Evolutionary conservation across 2,329 filamentous ascomycete genomes (phyloP).

Genomic region (Thielaviopsis ethacetica): DNA sequence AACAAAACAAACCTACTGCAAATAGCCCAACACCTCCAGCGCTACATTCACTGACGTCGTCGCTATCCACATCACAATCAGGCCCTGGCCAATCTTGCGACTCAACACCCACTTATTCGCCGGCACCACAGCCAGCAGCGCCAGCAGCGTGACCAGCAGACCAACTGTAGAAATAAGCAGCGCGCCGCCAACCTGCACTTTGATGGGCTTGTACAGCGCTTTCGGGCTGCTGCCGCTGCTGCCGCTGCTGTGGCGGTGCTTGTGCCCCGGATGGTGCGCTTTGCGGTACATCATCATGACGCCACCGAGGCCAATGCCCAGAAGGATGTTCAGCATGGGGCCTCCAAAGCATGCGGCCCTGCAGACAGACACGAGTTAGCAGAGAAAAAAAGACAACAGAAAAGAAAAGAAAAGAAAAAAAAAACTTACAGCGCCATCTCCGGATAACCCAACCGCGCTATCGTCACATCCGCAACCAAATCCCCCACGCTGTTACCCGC

Average conservation of each 20-base stretch:
- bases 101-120: constrained; percentile 76
- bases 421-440: constrained; percentile 68
- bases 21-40: constrained; percentile 49
- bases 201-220: constrained; percentile 61
- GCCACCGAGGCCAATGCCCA: constrained; percentile 85
- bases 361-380: constrained; percentile 1
- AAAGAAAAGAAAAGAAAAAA: neutral
- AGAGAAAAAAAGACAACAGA: neutral
- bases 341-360: constrained; percentile 91
- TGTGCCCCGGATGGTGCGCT: constrained; percentile 32
- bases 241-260: constrained; percentile 27
- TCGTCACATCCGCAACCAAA: constrained; percentile 84
- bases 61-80: constrained; percentile 66
- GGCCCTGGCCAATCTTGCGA: constrained; percentile 59
- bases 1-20: constrained; percentile 12
- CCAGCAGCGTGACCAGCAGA: constrained; percentile 61
- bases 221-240: constrained; percentile 45
- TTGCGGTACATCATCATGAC: constrained; percentile 68
- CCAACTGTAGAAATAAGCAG: constrained; percentile 75
- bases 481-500: constrained; percentile 93
- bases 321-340: constrained; percentile 90
- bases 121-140: constrained; percentile 66
- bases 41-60: constrained; percentile 71
- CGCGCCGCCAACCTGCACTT: constrained; percentile 69
- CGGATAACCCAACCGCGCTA: constrained; percentile 82